phyloP scores from a whole-genome alignment of 2,329 filamentous ascomycete genomes.

The Epichloe baconii region DNA sequence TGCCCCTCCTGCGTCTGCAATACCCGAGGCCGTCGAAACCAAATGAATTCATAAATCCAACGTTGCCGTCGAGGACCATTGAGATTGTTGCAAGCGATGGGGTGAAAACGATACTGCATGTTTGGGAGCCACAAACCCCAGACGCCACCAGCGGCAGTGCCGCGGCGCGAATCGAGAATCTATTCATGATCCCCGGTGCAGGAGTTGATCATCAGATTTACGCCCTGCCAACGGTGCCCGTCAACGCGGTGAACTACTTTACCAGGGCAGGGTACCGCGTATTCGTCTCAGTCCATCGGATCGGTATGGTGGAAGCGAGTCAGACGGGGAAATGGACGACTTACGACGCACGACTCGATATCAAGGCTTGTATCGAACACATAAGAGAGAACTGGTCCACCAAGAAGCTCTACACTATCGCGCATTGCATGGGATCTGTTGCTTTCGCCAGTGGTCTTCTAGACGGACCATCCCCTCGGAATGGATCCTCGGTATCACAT shows the following conservation, averaged over 20 bases:
- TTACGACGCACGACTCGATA: constrained; percentile 45
- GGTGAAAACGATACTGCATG: constrained; percentile 37
- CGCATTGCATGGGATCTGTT: constrained; percentile 52
- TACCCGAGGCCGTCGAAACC: constrained; percentile 33
- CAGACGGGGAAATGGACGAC: constrained; percentile 43
- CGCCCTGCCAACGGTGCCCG: constrained; percentile 47
- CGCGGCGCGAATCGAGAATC: constrained; percentile 22
- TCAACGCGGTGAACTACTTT: constrained; percentile 51
- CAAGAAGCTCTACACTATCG: constrained; percentile 39
- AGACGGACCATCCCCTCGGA: constrained; percentile 41
- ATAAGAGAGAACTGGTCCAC: constrained; percentile 30
- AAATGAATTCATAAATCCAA: constrained; percentile 40
- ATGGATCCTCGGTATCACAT: constrained; percentile 46
- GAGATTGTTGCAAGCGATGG: constrained; percentile 38
- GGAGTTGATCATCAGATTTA: constrained; percentile 51
- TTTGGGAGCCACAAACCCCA: constrained; percentile 39
- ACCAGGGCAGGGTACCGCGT: constrained; percentile 46
- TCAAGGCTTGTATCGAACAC: constrained; percentile 39
- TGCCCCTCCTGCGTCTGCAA: constrained; percentile 41
- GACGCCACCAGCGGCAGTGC: constrained; percentile 15
- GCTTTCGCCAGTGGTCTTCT: constrained; percentile 45
- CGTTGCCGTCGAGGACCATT: constrained; percentile 27
- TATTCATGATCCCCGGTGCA: constrained; percentile 50
- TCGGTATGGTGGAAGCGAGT: constrained; percentile 34
- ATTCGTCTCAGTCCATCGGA: constrained; percentile 44